phyloP scores from a whole-genome alignment of 495 filamentous ascomycete species.

The Podospora australis region DNA sequence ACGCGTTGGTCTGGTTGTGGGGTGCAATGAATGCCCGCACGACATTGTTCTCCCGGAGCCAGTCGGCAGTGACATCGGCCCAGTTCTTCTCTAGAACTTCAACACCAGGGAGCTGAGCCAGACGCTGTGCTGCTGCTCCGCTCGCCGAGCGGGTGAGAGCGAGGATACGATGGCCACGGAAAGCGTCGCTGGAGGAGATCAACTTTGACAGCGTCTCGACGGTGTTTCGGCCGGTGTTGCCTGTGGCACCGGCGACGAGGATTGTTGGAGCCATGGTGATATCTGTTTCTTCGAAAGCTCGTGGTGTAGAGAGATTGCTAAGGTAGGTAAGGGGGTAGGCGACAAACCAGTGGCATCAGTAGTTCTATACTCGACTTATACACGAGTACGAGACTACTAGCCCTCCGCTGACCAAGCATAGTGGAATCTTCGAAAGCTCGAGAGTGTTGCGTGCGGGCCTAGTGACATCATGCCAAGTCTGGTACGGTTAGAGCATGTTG shows the following conservation, averaged over 20 bases:
- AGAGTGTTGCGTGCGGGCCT: no score
- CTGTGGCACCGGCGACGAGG: slow-evolving; percentile 19
- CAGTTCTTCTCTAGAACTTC: slow-evolving; percentile 39
- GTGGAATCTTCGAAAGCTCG: no score
- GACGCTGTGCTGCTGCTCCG: slow-evolving; percentile 27
- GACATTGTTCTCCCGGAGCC: slow-evolving; percentile 37
- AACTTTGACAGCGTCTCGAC: slow-evolving; percentile 30
- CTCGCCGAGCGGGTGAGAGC: slow-evolving; percentile 33
- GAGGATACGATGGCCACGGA: slow-evolving; percentile 30
- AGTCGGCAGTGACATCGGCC: slow-evolving; percentile 36
- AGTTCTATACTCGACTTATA: no score
- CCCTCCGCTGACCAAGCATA: no score
- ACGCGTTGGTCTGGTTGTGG: slow-evolving; percentile 33
- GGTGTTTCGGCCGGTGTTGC: slow-evolving; percentile 32
- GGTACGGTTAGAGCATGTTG: no score
- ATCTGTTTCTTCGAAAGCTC: no score
- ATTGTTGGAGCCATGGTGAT: slow-evolving; percentile 10
- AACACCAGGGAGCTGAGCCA: slow-evolving; percentile 34
- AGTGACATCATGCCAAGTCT: no score
- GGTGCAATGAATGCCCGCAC: slow-evolving; percentile 39
- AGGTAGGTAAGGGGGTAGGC: no score
- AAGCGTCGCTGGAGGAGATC: slow-evolving; percentile 20
- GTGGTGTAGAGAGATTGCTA: no score
- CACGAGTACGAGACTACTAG: no score
- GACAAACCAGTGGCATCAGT: no score